Evolutionary conservation across 192 early-diverging fungal genomes (phyloP).

Genomic region (Umbelopsis vinacea): DNA sequence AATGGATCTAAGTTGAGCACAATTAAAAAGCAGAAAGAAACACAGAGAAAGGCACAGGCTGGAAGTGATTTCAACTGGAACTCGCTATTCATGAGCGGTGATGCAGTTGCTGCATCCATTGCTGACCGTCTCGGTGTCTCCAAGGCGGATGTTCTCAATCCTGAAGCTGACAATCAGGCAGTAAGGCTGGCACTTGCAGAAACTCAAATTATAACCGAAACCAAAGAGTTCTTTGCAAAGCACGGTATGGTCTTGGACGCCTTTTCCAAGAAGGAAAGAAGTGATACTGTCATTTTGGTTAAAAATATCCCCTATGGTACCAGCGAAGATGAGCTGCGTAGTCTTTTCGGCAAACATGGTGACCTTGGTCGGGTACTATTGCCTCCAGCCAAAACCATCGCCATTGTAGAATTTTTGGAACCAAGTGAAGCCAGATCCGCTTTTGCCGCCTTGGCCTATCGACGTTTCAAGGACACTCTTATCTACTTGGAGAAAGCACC

Average conservation of each 20-base stretch:
- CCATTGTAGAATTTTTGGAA: conserved; percentile 91
- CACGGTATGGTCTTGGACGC: conserved; percentile 82
- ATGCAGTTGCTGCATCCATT: conserved; percentile 95
- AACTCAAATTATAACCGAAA: conserved; percentile 94
- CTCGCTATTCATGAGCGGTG: conserved; percentile 93
- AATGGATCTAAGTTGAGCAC: conserved; percentile 59
- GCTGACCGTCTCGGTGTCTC: conserved; percentile 87
- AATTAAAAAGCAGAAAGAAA: conserved; percentile 85
- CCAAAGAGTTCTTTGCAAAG: conserved; percentile 88
- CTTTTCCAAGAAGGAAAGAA: conserved; percentile 80
- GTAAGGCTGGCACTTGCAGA: conserved; percentile 97
- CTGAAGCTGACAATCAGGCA: conserved; percentile 86
- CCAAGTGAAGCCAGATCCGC: conserved; percentile 89
- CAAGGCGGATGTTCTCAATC: conserved; percentile 91
- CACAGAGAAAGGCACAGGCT: conserved; percentile 76
- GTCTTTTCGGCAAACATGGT: conserved; percentile 89
- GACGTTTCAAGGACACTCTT: conserved; percentile 88
- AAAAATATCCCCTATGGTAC: conserved; percentile 93
- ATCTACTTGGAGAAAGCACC: conserved; percentile 96
- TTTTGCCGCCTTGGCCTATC: conserved; percentile 88
- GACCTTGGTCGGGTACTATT: conserved; percentile 87
- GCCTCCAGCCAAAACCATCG: conserved; percentile 91
- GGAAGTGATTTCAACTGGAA: conserved; percentile 95
- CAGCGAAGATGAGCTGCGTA: conserved; percentile 78
- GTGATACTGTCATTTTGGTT: conserved; percentile 90